Evolutionary conservation across 108 stramenopile species (phyloP).

Genomic region (Epithemia pelagica): DNA sequence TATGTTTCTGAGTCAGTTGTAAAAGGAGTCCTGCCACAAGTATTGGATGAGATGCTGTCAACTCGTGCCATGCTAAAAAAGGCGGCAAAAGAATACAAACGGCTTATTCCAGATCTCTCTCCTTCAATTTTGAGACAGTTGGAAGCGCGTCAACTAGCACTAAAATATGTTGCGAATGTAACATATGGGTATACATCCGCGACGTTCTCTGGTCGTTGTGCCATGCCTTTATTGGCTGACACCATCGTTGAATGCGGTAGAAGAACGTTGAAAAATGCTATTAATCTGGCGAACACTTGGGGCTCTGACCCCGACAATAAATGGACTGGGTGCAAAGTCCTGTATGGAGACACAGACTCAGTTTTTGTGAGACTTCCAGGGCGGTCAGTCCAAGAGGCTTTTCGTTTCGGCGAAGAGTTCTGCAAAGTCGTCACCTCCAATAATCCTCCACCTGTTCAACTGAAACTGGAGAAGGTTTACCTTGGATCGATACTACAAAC

Average conservation of each 20-base stretch:
- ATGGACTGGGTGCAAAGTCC: conserved; percentile 81
- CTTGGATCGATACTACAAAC: conserved; percentile 80
- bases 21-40: conserved; percentile 92
- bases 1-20: conserved; percentile 81
- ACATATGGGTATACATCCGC: conserved; percentile 96
- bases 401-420: conserved; percentile 88
- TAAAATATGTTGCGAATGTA: conserved; percentile 98
- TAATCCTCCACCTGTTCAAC: conserved; percentile 88
- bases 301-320: conserved; percentile 44
- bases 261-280: conserved; percentile 77
- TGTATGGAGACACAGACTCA: conserved; percentile 96
- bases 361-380: conserved; percentile 93
- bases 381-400: conserved; percentile 78
- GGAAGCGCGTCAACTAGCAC: conserved; percentile 95
- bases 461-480: conserved; percentile 98
- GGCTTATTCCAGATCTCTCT: conserved; percentile 46
- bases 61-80: conserved; percentile 95
- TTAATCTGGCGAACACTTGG: conserved; percentile 77
- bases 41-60: conserved; percentile 93
- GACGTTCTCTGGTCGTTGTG: conserved; percentile 92
- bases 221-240: conserved; percentile 93
- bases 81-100: conserved; percentile 85
- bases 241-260: conserved; percentile 94
- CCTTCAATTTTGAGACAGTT: conserved; percentile 78
- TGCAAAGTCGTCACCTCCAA: conserved; percentile 73